Percentiles rank a stretch among this genome's conserved stretches.
These are phyloP conservation scores for Neurospora crassa DNA, from an alignment of 2,329 filamentous ascomycete species.

Conservation along the genomic window DNA sequence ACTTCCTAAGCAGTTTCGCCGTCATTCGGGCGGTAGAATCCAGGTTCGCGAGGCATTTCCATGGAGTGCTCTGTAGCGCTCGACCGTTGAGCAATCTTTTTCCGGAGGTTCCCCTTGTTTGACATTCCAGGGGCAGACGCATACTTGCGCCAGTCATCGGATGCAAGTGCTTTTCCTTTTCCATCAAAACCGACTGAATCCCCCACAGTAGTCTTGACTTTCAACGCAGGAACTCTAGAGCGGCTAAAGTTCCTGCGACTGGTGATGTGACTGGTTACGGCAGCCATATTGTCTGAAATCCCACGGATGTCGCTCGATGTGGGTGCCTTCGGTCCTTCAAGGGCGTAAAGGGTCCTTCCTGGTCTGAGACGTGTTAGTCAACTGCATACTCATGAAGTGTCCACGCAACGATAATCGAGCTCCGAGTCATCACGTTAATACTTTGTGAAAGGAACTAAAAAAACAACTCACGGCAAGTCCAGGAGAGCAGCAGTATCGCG, in stretches of 20 bases:
- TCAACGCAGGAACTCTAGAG: constrained; percentile 3
- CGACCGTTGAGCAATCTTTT: not conserved
- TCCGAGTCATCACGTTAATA: not conserved
- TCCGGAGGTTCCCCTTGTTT: not conserved
- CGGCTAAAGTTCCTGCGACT: constrained; percentile 5
- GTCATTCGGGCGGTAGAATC: constrained; percentile 6
- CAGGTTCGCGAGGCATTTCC: not conserved
- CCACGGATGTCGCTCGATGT: not conserved
- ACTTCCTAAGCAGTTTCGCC: constrained; percentile 11
- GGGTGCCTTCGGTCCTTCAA: not conserved
- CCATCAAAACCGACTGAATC: constrained; percentile 4
- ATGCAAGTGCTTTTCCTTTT: constrained; percentile 11
- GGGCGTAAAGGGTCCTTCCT: not conserved
- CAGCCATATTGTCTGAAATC: constrained; percentile 5
- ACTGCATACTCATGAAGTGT: not conserved
- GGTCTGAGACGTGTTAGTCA: not conserved
- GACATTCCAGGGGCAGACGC: not conserved
- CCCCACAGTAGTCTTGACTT: constrained; percentile 7
- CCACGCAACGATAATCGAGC: not conserved
- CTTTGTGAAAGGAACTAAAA: not conserved
- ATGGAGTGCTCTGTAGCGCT: constrained; percentile 4
- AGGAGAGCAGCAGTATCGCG: not conserved
- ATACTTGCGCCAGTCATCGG: constrained; percentile 16
- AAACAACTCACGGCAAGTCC: not conserved
- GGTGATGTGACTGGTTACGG: constrained; percentile 1